These are phyloP conservation scores for Kodamaea laetipori DNA, from an alignment of 805 yeast genomes.

Conservation along the genomic window DNA sequence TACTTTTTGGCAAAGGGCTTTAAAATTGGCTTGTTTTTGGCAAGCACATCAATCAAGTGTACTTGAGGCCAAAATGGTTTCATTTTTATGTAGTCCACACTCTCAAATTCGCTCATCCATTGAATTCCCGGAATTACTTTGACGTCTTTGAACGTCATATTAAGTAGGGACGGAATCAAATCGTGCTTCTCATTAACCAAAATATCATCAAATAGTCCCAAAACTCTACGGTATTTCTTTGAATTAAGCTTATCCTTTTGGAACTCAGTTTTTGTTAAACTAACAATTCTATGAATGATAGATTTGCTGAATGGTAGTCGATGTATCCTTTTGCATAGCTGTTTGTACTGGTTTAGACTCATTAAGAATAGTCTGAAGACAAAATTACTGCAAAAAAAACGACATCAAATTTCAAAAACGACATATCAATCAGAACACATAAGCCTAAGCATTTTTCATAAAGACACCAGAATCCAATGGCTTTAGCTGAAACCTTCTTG, in stretches of 20 bases:
- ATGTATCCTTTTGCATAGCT: slow-evolving; percentile 25
- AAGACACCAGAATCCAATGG: slow-evolving; percentile 30
- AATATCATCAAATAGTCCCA: slow-evolving; percentile 26
- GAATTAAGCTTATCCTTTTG: neutral
- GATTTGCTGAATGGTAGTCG: slow-evolving; percentile 34
- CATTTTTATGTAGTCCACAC: slow-evolving; percentile 23
- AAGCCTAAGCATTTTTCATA: neutral
- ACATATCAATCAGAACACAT: neutral
- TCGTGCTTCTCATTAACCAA: slow-evolving; percentile 31
- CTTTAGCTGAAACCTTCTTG: slow-evolving; percentile 44
- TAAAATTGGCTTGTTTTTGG: slow-evolving; percentile 8
- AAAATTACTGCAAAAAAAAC: neutral
- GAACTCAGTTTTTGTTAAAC: slow-evolving; percentile 14
- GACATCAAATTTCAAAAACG: slow-evolving; percentile 4
- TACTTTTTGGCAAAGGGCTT: slow-evolving; percentile 17
- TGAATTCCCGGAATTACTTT: slow-evolving; percentile 11
- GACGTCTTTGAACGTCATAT: slow-evolving; percentile 26
- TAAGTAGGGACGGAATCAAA: slow-evolving; percentile 27
- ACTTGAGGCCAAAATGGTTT: slow-evolving; percentile 36
- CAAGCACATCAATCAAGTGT: slow-evolving; percentile 34
- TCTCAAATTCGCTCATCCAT: slow-evolving; percentile 26
- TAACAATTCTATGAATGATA: slow-evolving; percentile 3
- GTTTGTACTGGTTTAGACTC: slow-evolving; percentile 20
- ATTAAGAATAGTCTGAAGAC: neutral
- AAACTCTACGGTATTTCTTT: slow-evolving; percentile 18